Percentiles rank a stretch among this genome's conserved stretches.
These are phyloP conservation scores for Moringa oleifera DNA, from an alignment of 345 rosid species.

Conservation along the genomic window DNA sequence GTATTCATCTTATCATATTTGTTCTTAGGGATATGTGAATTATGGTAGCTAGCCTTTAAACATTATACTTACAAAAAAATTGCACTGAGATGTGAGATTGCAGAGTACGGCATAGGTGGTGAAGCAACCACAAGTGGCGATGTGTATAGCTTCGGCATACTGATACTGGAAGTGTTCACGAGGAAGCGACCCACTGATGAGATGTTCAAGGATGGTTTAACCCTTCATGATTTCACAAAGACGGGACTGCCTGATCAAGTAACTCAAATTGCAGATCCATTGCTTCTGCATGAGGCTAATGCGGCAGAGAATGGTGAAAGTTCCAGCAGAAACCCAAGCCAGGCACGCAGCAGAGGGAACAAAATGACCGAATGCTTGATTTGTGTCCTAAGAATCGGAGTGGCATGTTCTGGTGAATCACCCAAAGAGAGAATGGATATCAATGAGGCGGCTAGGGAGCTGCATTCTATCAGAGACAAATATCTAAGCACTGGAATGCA, in stretches of 20 bases:
- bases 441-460: neutral
- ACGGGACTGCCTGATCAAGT: conserved; percentile 3
- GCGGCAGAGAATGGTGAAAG: neutral
- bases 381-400: neutral
- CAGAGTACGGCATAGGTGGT: conserved; percentile 7
- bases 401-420: neutral
- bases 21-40: no score
- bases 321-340: neutral
- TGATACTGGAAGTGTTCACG: conserved; percentile 4
- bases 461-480: no score
- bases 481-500: no score
- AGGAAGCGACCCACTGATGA: conserved; percentile 6
- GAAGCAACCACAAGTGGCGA: conserved; percentile 1
- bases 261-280: neutral
- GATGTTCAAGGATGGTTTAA: neutral
- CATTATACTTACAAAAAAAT: no score
- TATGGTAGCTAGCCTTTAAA: no score
- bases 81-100: neutral
- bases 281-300: neutral
- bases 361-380: neutral
- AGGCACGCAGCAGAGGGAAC: neutral
- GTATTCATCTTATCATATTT: no score
- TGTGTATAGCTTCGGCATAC: conserved; percentile 7
- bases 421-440: neutral
- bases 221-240: neutral